Percentiles rank a stretch among this genome's conserved stretches.
Conservation (phyloP, 306 rosid species). For the Cicer yamashitae region DNA sequence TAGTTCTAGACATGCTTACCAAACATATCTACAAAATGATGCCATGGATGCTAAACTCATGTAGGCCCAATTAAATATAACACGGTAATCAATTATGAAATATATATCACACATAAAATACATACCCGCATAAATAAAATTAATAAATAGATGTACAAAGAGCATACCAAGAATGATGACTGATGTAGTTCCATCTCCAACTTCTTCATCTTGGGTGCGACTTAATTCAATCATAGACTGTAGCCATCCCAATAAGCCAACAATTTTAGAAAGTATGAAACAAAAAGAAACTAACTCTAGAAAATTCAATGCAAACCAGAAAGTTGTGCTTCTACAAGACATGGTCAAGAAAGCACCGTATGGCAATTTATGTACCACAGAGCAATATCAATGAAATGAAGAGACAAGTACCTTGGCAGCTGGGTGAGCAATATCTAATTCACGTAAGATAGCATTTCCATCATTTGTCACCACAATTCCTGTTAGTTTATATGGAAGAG, state of each 20-base stretch:
- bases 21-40: too few relatives aligned
- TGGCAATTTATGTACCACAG: not conserved
- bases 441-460: conserved; percentile 96
- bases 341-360: not conserved
- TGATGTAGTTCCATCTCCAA: conserved; percentile 97
- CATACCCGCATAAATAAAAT: not conserved
- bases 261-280: conserved; percentile 34
- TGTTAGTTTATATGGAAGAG: conserved; percentile 43
- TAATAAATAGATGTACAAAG: conserved; percentile 1
- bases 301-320: conserved; percentile 11
- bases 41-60: too few relatives aligned
- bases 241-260: conserved; percentile 35
- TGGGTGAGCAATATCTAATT: conserved; percentile 93
- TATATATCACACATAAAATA: not conserved
- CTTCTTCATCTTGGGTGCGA: conserved; percentile 98
- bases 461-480: conserved; percentile 98
- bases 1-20: too few relatives aligned
- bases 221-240: conserved; percentile 98
- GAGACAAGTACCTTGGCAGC: conserved; percentile 86
- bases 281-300: conserved; percentile 25
- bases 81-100: conserved; percentile 20
- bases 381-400: conserved; percentile 25
- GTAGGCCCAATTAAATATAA: not conserved
- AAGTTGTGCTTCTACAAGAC: not conserved
- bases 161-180: conserved; percentile 92